Conservation (phyloP, 495 filamentous ascomycete genomes). For the Tuber borchii region DNA sequence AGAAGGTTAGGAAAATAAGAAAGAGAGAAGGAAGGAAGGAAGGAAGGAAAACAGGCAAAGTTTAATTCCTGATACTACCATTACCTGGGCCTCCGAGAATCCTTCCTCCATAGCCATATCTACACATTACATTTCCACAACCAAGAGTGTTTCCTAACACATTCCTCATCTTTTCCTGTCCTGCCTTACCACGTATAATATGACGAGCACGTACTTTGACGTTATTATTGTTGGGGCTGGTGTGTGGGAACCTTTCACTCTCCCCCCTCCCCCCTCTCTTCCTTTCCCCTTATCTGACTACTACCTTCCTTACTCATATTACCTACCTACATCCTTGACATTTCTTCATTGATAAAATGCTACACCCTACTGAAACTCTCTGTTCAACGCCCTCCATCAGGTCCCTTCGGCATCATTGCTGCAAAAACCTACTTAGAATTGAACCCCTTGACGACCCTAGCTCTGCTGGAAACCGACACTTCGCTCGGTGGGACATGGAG, state of each 20-base stretch:
- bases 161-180: neutral
- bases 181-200: slow-evolving; percentile 3
- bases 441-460: slow-evolving; percentile 48
- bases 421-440: slow-evolving; percentile 57
- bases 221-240: slow-evolving; percentile 35
- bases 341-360: neutral
- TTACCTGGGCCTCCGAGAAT: neutral
- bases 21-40: neutral
- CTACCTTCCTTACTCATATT: neutral
- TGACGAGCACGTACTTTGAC: slow-evolving; percentile 26
- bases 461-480: slow-evolving; percentile 52
- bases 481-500: slow-evolving; percentile 69
- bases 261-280: slow-evolving; percentile 10
- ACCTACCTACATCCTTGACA: neutral
- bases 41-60: neutral
- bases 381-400: slow-evolving; percentile 14
- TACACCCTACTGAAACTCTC: neutral
- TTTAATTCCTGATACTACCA: neutral
- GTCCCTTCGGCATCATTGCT: slow-evolving; percentile 50
- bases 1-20: neutral
- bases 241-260: slow-evolving; percentile 25
- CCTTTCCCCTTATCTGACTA: neutral
- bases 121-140: neutral
- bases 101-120: neutral
- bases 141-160: neutral